These are phyloP conservation scores for Tricholoma hemisulphureum DNA, from an alignment of 768 basidiomycete genomes.

Conservation along the genomic window DNA sequence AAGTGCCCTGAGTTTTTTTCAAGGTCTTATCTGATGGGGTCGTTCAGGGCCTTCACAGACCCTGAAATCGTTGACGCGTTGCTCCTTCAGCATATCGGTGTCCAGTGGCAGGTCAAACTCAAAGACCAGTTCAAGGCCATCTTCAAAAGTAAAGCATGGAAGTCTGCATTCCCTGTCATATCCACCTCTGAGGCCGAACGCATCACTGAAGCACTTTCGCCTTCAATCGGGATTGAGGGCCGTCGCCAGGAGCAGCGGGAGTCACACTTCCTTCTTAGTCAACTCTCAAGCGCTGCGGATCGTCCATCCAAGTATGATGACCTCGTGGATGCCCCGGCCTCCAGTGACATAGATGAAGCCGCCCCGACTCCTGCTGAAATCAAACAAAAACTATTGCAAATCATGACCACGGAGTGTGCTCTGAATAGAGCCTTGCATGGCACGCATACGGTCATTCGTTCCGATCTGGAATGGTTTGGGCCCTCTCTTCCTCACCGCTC, in stretches of 20 bases:
- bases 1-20: background rate
- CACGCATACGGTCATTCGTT: conserved; percentile 36
- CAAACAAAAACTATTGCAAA: conserved; percentile 41
- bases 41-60: conserved; percentile 44
- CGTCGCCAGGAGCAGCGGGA: conserved; percentile 24
- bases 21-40: background rate
- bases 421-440: conserved; percentile 37
- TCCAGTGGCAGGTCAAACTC: conserved; percentile 41
- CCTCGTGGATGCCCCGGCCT: conserved; percentile 34
- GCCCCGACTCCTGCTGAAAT: conserved; percentile 13
- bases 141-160: conserved; percentile 39
- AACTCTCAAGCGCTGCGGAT: conserved; percentile 24
- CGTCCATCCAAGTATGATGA: conserved; percentile 15
- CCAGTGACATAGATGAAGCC: conserved; percentile 3
- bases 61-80: conserved; percentile 47
- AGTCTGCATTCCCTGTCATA: conserved; percentile 16
- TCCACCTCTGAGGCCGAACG: conserved; percentile 15
- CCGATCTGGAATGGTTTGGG: conserved; percentile 45
- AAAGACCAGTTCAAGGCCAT: conserved; percentile 30
- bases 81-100: conserved; percentile 43
- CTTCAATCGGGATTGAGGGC: conserved; percentile 21
- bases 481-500: conserved; percentile 41
- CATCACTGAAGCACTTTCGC: conserved; percentile 20
- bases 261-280: conserved; percentile 34
- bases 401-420: conserved; percentile 40